Base-by-base conservation (phyloP, 805 yeast species). In the Helenozyma rhizophorensis region DNA sequence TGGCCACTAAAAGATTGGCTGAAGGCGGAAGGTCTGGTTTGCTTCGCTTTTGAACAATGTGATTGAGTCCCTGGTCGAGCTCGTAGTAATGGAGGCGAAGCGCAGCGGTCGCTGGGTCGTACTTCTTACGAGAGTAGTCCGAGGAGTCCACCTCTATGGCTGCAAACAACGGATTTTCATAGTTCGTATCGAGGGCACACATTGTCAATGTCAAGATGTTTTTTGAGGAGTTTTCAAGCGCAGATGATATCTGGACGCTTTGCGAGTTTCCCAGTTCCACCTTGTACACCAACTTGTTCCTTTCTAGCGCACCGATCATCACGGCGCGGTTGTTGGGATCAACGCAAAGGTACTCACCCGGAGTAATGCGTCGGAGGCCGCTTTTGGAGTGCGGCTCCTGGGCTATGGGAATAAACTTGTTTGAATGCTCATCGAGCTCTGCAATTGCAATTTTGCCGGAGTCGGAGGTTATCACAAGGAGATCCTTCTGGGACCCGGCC, bases 131-230 rank as follows among this genome's bases (percentile, higher is more conserved):
- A 21, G 60, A 60, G 30, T 47, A 51, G 1, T 58, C 62, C 6
- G 63, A 49, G 36, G 75, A 70, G 33, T 76, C 81, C 6, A 74
- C 59, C 50, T 90, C 97, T 6, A 93, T 58, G 0, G 89, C 71
- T 0, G 87, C 94, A 70, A 89, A 90, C 8, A 77, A 52, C 0
- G 97, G 97, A 49, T 87, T 88, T 13, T 83, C 93, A 53, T 70
- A 81, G 0, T 81, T 84, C 2, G 80, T 82, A 51, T 88, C 95
- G 29, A 90, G 51, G 0, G 83, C 81, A 12, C 73, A 57, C 2
- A 79, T 48, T 11, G 56, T 56, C 21, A 82, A 61, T 0, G 88
- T 77, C 7, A 87, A 50, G 1, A 59, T 46, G 21, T 65, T 58
- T 5, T 76, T 65, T 18, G 74, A 59, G 27, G 68, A 65, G 1